Percentiles rank a stretch among this genome's conserved stretches.
These are phyloP conservation scores for Eutrema heterophyllum DNA, from an alignment of 345 rosid genomes.

Conservation along the genomic window DNA sequence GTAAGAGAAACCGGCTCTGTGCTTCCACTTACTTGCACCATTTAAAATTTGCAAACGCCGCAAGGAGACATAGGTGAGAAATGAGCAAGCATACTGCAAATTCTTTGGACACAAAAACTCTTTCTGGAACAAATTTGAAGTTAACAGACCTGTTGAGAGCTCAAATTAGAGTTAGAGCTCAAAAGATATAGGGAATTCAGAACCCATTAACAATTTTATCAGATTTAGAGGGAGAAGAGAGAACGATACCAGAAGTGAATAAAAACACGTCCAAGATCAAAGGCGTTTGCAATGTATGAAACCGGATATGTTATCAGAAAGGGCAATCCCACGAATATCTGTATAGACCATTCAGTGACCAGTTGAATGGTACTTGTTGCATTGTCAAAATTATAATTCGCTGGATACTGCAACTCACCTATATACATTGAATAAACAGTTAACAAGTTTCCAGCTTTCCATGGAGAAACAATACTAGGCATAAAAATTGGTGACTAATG, in stretches of 20 bases:
- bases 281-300: constrained; percentile 73
- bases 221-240: not conserved
- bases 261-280: constrained; percentile 93
- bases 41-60: constrained; percentile 63
- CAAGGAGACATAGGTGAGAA: constrained; percentile 61
- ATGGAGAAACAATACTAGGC: not conserved
- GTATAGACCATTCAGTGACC: constrained; percentile 43
- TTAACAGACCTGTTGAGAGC: constrained; percentile 84
- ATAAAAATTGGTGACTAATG: not conserved
- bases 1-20: not conserved
- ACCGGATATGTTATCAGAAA: constrained; percentile 67
- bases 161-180: constrained; percentile 11
- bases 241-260: constrained; percentile 82
- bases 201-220: not conserved
- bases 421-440: constrained; percentile 27
- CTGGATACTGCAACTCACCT: constrained; percentile 61
- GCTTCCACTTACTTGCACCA: constrained; percentile 91
- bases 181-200: not conserved
- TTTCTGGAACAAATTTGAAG: constrained; percentile 91
- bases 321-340: constrained; percentile 89
- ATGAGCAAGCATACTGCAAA: constrained; percentile 77
- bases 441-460: constrained; percentile 18
- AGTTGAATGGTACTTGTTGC: constrained; percentile 18
- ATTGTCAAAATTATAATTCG: constrained; percentile 26
- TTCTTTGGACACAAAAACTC: constrained; percentile 76